A percentile compares a stretch with the other conserved stretches of the same genome.
Conservation (phyloP, 495 filamentous ascomycete genomes). For the Penicillium chermesinum region DNA sequence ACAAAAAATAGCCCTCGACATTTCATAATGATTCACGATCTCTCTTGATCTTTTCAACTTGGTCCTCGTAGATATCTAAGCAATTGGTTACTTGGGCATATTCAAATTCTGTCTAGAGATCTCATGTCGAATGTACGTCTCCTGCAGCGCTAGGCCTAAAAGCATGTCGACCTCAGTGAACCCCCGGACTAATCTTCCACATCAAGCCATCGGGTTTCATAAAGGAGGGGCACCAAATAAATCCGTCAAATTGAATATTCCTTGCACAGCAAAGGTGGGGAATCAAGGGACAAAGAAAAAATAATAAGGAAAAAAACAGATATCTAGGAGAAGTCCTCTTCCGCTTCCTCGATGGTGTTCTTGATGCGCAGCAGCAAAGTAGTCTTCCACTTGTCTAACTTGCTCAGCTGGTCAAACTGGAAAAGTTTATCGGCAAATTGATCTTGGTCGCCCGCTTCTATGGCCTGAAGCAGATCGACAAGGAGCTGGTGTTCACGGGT, state of each 20-base stretch:
- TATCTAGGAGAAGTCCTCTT: constrained; percentile 66
- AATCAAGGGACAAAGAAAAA: constrained; percentile 21
- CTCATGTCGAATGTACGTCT: constrained; percentile 2
- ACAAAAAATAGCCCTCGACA: constrained; percentile 30
- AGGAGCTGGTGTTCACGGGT: constrained; percentile 77
- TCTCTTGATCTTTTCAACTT: constrained; percentile 8
- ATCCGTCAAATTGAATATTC: constrained; percentile 10
- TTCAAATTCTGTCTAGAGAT: not conserved
- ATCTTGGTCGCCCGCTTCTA: constrained; percentile 71
- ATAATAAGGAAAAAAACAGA: too few species aligned
- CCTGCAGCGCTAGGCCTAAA: not conserved
- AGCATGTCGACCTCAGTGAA: not conserved
- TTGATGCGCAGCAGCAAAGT: constrained; percentile 78
- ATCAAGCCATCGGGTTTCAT: constrained; percentile 3
- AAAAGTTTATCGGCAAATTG: constrained; percentile 79
- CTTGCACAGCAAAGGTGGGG: constrained; percentile 22
- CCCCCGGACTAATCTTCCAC: not conserved
- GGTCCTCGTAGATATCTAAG: not conserved
- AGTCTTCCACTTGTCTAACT: constrained; percentile 94
- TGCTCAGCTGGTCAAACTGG: constrained; percentile 82
- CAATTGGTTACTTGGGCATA: not conserved
- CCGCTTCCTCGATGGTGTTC: constrained; percentile 69
- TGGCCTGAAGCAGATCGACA: constrained; percentile 62
- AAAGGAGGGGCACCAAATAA: constrained; percentile 5
- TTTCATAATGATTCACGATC: constrained; percentile 36